phyloP scores from a whole-genome alignment of 1,284 basidiomycete genomes.

The Moniliophthora roreri region DNA sequence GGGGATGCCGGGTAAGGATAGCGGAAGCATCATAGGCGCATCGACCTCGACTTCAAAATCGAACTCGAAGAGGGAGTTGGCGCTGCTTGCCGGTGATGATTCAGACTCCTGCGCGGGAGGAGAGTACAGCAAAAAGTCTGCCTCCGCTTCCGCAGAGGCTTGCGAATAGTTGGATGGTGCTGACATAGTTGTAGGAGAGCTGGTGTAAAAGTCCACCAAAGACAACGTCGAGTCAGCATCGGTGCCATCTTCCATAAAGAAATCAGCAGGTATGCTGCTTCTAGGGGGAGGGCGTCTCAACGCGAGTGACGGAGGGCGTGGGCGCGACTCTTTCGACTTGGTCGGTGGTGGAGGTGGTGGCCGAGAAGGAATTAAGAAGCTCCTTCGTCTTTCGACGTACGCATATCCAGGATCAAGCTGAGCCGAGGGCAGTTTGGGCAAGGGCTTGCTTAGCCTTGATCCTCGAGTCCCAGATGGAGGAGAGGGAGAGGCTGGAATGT shows the following conservation, averaged over 20 bases:
- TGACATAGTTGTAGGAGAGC: not conserved
- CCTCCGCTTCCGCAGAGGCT: not conserved
- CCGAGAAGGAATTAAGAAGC: slow-evolving; percentile 28
- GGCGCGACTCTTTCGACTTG: too few relatives aligned
- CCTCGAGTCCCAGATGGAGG: not conserved
- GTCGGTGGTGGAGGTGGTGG: slow-evolving; percentile 29
- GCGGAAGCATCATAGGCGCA: slow-evolving; percentile 31
- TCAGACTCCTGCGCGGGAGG: slow-evolving; percentile 6
- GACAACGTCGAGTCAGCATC: too few relatives aligned
- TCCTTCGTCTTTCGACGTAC: slow-evolving; percentile 18
- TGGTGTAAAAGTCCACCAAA: too few relatives aligned
- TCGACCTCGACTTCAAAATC: slow-evolving; percentile 23
- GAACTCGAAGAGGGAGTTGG: slow-evolving; percentile 2
- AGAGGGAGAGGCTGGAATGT: slow-evolving; percentile 10
- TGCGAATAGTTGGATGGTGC: not conserved
- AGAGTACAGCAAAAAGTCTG: slow-evolving; percentile 5
- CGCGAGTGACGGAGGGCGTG: too few relatives aligned
- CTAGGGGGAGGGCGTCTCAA: slow-evolving; percentile 34
- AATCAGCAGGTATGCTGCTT: slow-evolving; percentile 38
- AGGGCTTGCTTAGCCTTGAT: not conserved
- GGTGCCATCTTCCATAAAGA: slow-evolving; percentile 13
- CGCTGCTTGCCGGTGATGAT: not conserved
- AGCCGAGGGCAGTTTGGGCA: slow-evolving; percentile 18
- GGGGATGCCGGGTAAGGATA: slow-evolving; percentile 37
- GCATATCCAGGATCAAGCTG: slow-evolving; percentile 26